Conservation (phyloP, 2,329 filamentous ascomycete genomes). For the Phaeophleospora eucalypticola region DNA sequence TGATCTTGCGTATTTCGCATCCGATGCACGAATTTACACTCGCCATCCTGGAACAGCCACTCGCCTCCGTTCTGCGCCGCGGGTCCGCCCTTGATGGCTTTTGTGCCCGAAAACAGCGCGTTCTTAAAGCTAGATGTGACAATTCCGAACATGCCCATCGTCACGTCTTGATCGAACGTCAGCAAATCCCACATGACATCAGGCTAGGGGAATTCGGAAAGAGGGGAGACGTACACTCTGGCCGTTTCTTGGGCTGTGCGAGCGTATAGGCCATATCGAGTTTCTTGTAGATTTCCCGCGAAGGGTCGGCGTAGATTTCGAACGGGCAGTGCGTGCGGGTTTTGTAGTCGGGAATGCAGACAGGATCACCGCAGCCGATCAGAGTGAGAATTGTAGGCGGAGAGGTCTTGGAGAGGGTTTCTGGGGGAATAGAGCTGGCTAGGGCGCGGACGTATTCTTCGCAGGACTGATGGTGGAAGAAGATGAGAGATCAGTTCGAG, state of each 20-base stretch:
- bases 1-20: conserved; percentile 37
- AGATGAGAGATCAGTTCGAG: neutral
- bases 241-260: conserved; percentile 21
- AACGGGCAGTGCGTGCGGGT: conserved; percentile 29
- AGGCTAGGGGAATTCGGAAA: neutral
- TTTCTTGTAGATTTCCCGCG: conserved; percentile 28
- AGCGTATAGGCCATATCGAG: conserved; percentile 31
- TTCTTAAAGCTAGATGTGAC: conserved; percentile 23
- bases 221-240: conserved; percentile 21
- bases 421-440: conserved; percentile 22
- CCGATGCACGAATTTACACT: conserved; percentile 32
- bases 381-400: conserved; percentile 27
- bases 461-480: conserved; percentile 18
- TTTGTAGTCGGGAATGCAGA: conserved; percentile 29
- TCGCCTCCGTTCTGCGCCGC: conserved; percentile 34
- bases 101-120: conserved; percentile 20
- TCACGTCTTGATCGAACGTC: too few relatives aligned
- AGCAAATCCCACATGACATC: too few relatives aligned
- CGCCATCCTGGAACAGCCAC: conserved; percentile 34
- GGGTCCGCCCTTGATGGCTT: conserved; percentile 25
- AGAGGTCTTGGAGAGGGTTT: conserved; percentile 14
- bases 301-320: conserved; percentile 32
- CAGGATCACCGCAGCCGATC: conserved; percentile 34
- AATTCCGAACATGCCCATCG: conserved; percentile 20
- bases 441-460: conserved; percentile 33